A percentile compares a stretch with the other conserved stretches of the same genome.
phyloP scores from a whole-genome alignment of 2,329 filamentous ascomycete species.

The Penicillium glabrum region DNA sequence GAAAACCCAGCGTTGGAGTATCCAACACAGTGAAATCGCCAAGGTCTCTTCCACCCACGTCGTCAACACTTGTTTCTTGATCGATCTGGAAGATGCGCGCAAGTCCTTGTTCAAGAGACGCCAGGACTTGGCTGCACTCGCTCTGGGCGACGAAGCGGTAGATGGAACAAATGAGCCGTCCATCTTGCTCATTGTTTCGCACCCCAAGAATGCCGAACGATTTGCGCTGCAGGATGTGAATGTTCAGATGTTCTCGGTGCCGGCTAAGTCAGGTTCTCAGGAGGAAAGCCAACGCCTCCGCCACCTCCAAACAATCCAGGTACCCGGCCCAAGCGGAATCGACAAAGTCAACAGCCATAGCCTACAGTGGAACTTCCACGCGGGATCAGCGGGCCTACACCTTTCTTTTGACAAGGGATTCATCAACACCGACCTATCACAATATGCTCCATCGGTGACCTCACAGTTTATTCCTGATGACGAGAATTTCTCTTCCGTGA shows the following conservation, averaged over 20 bases:
- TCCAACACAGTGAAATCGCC: slow-evolving; percentile 34
- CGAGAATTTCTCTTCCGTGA: slow-evolving; percentile 41
- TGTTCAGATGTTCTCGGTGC: slow-evolving; percentile 41
- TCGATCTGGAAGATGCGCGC: slow-evolving; percentile 43
- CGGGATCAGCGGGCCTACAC: slow-evolving; percentile 39
- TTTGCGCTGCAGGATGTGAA: slow-evolving; percentile 36
- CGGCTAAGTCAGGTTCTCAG: slow-evolving; percentile 25
- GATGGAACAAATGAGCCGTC: slow-evolving; percentile 32
- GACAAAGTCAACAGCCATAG: slow-evolving; percentile 23
- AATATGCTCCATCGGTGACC: slow-evolving; percentile 40
- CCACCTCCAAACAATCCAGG: slow-evolving; percentile 36
- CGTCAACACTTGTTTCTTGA: slow-evolving; percentile 37
- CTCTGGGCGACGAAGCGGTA: slow-evolving; percentile 31
- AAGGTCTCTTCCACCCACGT: slow-evolving; percentile 28
- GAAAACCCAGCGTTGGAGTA: slow-evolving; percentile 40
- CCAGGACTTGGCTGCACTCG: slow-evolving; percentile 40
- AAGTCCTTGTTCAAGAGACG: slow-evolving; percentile 41
- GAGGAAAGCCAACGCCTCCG: slow-evolving; percentile 36
- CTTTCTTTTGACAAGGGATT: slow-evolving; percentile 42
- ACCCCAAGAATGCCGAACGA: slow-evolving; percentile 30
- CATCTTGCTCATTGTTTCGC: slow-evolving; percentile 41
- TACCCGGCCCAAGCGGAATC: slow-evolving; percentile 33
- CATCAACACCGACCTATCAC: slow-evolving; percentile 44
- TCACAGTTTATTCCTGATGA: slow-evolving; percentile 41
- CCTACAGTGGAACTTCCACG: slow-evolving; percentile 42